Conservation (phyloP, 164 flowering plant species). For the Aristolochia californica region DNA sequence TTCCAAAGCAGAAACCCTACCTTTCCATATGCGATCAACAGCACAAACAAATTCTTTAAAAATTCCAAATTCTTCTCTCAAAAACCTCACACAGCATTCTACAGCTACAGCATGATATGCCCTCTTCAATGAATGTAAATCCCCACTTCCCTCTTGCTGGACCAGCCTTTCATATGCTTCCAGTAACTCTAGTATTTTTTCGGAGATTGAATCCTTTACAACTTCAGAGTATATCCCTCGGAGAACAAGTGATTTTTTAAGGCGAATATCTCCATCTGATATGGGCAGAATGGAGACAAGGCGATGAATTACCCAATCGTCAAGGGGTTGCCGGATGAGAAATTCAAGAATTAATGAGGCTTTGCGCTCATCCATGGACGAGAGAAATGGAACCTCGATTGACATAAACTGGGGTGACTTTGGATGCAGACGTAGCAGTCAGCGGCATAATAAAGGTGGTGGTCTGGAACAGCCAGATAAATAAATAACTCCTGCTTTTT, state of each 20-base stretch:
- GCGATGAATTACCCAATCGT: constrained; percentile 9
- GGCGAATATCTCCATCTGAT: constrained; percentile 13
- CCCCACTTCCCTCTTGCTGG: constrained; percentile 7
- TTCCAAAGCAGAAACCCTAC: constrained; percentile 28
- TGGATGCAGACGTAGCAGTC: too few species aligned
- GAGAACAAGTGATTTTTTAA: constrained; percentile 32
- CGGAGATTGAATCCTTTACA: constrained; percentile 22
- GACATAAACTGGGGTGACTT: too few species aligned
- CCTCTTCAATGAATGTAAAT: constrained; percentile 24
- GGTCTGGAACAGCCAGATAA: too few species aligned
- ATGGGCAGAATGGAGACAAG: constrained; percentile 29
- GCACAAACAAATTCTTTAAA: constrained; percentile 27
- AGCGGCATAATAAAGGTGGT: too few species aligned
- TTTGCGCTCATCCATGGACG: constrained; percentile 23
- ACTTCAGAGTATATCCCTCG: constrained; percentile 28
- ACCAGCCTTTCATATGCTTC: constrained; percentile 31
- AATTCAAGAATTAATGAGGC: constrained; percentile 48
- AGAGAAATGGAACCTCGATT: background rate
- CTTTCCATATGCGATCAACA: constrained; percentile 49
- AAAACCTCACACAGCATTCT: constrained; percentile 33
- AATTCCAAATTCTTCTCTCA: constrained; percentile 13
- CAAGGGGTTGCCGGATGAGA: constrained; percentile 29
- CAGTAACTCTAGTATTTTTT: constrained; percentile 18
- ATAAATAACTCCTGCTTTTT: too few species aligned
- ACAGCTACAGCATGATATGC: constrained; percentile 57